Base-by-base conservation (phyloP, 192 early-diverging fungal species). In the Backusella circina region DNA sequence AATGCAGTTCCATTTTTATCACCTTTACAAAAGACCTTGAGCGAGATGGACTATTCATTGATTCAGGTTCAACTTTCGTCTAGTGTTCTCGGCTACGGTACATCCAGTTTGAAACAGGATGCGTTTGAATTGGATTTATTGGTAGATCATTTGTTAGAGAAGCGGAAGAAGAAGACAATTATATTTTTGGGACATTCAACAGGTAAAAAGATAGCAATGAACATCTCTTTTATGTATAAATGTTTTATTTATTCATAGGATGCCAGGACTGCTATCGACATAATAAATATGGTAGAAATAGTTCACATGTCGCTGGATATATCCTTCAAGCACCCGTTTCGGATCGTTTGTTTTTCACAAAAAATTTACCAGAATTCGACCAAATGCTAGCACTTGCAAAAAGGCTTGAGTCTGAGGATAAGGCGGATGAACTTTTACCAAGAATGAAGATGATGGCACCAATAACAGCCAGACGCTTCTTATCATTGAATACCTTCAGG, bases 161-260 rank as follows among this genome's bases (percentile, higher is more conserved):
- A 78, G 39, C 39, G 78, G 6, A 47, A 67, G 2, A 86, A 84
- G 28, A 67, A 73, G 7, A 44, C 71, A 0, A 67, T 86, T 30
- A 77, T 86, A 26, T 67, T 86, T 33, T 44, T 86, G 16, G 85
- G 85, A 5, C 85, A 86, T 64, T 86, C 85, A 10, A 86, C 85
- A 0, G 85, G 84, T 15, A 35, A 33, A 1, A 33, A 51, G 3
- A 41, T 15, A 41, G 39, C 6, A 37, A 37, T 10, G 8, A 37
- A 9, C 36, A 9, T 37, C 36, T 37, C 10, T 37, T 9, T 37
- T 30, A 36, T 73, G 21, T 13, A 10, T 28, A n/a, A n/a, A n/a
- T 6, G 18, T 37, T 9, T 57, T 57, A 28, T 18, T 23, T 8
- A 2, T 30, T 2, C 8, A 30, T 31, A 75, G 74, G 74, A 36